Conservation (phyloP, 768 basidiomycete genomes). For the Russula lepida region DNA sequence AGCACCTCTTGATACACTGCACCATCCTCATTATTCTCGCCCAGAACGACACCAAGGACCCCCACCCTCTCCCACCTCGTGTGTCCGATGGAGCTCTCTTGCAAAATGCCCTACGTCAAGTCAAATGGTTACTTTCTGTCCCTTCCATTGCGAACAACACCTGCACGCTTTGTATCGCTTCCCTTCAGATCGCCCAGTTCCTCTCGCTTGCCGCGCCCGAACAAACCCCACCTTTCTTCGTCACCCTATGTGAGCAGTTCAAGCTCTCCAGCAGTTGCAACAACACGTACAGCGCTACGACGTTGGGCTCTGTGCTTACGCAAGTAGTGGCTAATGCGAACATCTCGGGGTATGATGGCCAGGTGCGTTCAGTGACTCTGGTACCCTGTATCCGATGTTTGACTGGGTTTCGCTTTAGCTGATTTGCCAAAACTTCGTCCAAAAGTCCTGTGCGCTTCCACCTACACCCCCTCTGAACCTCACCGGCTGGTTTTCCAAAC, state of each 20-base stretch:
- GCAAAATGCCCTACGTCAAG: conserved; percentile 45
- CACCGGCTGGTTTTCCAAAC: conserved; percentile 65
- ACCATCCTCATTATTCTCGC: background rate
- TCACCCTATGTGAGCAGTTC: conserved; percentile 54
- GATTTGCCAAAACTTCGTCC: conserved; percentile 52
- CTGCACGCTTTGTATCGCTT: conserved; percentile 54
- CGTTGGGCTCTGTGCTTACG: conserved; percentile 52
- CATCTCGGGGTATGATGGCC: conserved; percentile 64
- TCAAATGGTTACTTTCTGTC: conserved; percentile 46
- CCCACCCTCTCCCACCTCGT: conserved; percentile 54
- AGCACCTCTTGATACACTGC: background rate
- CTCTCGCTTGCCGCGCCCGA: conserved; percentile 55
- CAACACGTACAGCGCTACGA: conserved; percentile 37
- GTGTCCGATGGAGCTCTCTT: conserved; percentile 42
- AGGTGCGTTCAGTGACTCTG: conserved; percentile 32
- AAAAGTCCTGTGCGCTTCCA: conserved; percentile 43
- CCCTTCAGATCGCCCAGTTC: conserved; percentile 57
- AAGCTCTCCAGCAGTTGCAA: conserved; percentile 41
- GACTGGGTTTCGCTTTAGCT: conserved; percentile 31
- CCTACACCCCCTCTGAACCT: conserved; percentile 53
- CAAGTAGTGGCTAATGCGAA: conserved; percentile 68
- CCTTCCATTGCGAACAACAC: conserved; percentile 44
- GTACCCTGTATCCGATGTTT: background rate
- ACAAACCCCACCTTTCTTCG: conserved; percentile 47
- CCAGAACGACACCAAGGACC: conserved; percentile 50